These are phyloP conservation scores for Colletotrichum sublineola DNA, from an alignment of 2,329 filamentous ascomycete genomes.

Conservation along the genomic window DNA sequence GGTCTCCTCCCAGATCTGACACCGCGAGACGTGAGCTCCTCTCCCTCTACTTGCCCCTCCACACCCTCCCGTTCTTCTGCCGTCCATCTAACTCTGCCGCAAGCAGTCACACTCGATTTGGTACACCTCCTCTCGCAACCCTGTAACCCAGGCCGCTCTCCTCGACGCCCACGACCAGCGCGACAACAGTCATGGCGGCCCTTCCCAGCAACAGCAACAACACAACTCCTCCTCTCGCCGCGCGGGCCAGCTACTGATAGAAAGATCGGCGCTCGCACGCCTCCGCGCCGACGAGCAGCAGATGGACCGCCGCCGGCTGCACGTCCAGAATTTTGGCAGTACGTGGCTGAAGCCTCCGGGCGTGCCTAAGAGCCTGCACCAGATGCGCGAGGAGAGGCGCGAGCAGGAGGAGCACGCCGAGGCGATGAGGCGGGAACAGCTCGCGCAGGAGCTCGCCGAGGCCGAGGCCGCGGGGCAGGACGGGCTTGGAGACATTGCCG, in stretches of 20 bases:
- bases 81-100: constrained; percentile 43
- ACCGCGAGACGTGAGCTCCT: constrained; percentile 74
- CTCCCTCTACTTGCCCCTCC: background rate
- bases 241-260: constrained; percentile 60
- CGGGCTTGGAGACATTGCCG: constrained; percentile 61
- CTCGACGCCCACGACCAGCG: constrained; percentile 51
- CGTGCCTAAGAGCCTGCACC: constrained; percentile 88
- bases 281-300: constrained; percentile 83
- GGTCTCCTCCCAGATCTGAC: constrained; percentile 75
- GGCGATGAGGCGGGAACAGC: constrained; percentile 76
- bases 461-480: constrained; percentile 62
- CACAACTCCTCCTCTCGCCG: constrained; percentile 47
- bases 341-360: constrained; percentile 93
- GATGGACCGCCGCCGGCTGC: constrained; percentile 80
- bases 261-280: constrained; percentile 74
- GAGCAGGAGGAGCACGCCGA: constrained; percentile 90
- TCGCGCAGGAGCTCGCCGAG: constrained; percentile 81
- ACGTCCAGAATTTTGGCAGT: constrained; percentile 88
- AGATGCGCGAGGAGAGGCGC: constrained; percentile 88
- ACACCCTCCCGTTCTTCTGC: background rate
- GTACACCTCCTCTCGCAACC: constrained; percentile 75
- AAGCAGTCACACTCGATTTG: constrained; percentile 78
- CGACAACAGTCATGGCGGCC: constrained; percentile 46
- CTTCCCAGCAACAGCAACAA: constrained; percentile 45
- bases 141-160: constrained; percentile 53